Evolutionary conservation across 176 grass and related monocot genomes (phyloP), one percentile per base, ranked within the genome.

Genomic region (Ampelocalamus luodianensis): DNA sequence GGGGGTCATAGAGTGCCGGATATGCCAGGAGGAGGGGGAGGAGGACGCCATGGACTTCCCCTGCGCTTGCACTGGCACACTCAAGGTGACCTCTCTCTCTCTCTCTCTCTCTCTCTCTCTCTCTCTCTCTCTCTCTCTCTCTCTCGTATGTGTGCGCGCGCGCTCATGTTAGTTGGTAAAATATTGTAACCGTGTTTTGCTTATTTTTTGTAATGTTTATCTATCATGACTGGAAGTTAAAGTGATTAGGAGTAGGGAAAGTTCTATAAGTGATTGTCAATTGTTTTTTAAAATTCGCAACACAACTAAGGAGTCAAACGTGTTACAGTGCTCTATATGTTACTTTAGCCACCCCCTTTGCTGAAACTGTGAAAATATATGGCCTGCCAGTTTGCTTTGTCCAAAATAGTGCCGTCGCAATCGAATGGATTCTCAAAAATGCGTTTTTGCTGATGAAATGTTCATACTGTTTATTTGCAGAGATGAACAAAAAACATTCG

Each of bases 11-110:
- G 97, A 99, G 84, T 99, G 97, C 83, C 88, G 93, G 82, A 99
- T 99, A 88, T 99, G 97, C 74, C 97, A 99, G 86, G 93, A 99
- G 84, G 97, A 99, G 80, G 97, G 84, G 20, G 90, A 94, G 3
- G 97, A 99, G 78, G 42, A 40, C 65, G 90, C 91, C 63, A 96
- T 99, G 93, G 97, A 99, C 79, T 86, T 92, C 5, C 97, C 97
- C 72, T 99, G 97, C 78, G 97, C 93, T 53, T 99, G 97, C 78
- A 80, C 66, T 65, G 97, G 97, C 44, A 99, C 97, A 17, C 92
- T 99, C 68, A 99, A 99, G 93, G 97, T 99, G 32, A 71, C 20
- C 74, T 74, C 83, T n/a, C 9, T 49, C 23, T 71, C 37, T 45
- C 64, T 80, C 76, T 59, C 37, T 58, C 18, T 42, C 45, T 64